Base-by-base conservation (phyloP, 1,284 basidiomycete genomes). In the Ceratobasidium sp. region DNA sequence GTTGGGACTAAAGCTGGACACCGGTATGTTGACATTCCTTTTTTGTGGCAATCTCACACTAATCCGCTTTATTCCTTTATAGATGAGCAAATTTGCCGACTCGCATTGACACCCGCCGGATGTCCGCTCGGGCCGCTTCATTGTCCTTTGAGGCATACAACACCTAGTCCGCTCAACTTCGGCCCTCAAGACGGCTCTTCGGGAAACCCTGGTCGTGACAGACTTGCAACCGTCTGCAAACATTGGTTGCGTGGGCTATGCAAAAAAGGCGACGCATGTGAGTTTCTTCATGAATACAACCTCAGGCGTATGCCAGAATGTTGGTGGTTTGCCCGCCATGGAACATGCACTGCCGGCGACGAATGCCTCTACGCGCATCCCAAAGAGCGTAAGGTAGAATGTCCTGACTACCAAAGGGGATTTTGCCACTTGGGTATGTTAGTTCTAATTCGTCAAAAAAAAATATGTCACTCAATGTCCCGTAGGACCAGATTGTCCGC, bases 241-340 rank as follows among this genome's bases (percentile, higher is more conserved):
- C 97, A 99, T 81, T 99, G 96, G 93, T 87, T 99, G 35, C 87
- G 97, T 71, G 97, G 97, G 31, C 84, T 99, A 45, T 99, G 97
- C 82, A 99, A 99, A 82, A 99, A 99, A 79, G 96, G 95, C 69
- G 93, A 97, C 77, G 90, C 91, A 49, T 99, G 97, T 82, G 97
- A 99, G 81, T 99, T 99, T 80, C 85, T 99, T 77, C 97, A 99
- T 80, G 97, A 99, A 81, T 99, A 98, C 82, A 98, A 99, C 78
- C 85, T 99, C 70, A 84, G 96, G 73, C 91, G 94, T 69, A 99
- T 99, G 94, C 97, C 97, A n/a, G 94, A 98, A 78, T 99, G 97
- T 78, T 94, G 96, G 86, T 98, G 96, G 94, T 99, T 90, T 78
- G 94, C 94, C 70, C 97, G 97, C 79, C 96, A 95, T 77, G 97